Evolutionary conservation across 1,284 basidiomycete species (phyloP).

Genomic region (Leucoagaricus sp.): DNA sequence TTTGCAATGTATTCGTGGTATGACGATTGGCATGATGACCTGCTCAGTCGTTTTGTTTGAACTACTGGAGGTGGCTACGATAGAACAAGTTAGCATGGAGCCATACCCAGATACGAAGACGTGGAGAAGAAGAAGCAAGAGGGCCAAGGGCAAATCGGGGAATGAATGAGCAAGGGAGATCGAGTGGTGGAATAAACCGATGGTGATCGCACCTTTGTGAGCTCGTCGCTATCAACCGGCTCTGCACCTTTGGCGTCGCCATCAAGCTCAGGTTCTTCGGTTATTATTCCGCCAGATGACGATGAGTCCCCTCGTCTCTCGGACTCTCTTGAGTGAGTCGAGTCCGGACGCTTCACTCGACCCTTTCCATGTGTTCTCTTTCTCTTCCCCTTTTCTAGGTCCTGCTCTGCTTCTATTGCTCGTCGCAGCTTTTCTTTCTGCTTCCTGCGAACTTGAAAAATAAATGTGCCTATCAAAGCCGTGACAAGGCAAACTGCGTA

Average conservation of each 20-base stretch:
- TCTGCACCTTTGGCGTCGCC: neutral
- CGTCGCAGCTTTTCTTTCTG: neutral
- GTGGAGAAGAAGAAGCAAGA: neutral
- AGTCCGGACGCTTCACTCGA: neutral
- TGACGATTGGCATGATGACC: slow-evolving; percentile 12
- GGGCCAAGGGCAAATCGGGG: neutral
- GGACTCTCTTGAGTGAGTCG: neutral
- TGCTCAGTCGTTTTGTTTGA: slow-evolving; percentile 3
- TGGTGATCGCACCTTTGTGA: neutral
- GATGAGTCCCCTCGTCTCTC: neutral
- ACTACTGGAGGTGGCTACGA: slow-evolving; percentile 4
- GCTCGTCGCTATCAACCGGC: neutral
- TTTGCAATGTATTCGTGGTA: slow-evolving; percentile 12
- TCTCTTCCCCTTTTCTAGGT: neutral
- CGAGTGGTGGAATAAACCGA: neutral
- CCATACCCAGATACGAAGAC: neutral
- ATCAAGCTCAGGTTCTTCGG: neutral
- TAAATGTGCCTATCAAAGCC: neutral
- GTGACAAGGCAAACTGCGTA: neutral
- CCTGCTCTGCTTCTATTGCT: neutral
- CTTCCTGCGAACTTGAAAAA: slow-evolving; percentile 6
- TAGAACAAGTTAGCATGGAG: neutral
- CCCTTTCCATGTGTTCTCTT: neutral
- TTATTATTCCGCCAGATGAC: neutral
- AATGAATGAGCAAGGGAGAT: neutral